These are phyloP conservation scores for Hyaloscypha finlandica DNA, from an alignment of 495 filamentous ascomycete species.

Conservation along the genomic window DNA sequence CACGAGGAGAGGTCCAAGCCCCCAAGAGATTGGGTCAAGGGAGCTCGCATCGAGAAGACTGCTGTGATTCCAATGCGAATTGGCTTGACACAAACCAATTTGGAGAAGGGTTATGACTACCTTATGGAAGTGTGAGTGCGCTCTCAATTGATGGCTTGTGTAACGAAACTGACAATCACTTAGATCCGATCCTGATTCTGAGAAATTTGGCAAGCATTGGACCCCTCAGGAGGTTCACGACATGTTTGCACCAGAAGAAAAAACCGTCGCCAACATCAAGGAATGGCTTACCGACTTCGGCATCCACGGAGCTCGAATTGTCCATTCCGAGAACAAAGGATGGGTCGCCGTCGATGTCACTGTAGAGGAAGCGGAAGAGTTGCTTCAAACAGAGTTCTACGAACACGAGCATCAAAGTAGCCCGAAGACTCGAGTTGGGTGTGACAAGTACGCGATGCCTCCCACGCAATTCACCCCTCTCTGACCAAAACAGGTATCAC, in stretches of 20 bases:
- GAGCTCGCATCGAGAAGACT: constrained; percentile 26
- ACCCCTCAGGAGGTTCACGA: constrained; percentile 14
- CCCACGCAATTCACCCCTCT: not conserved
- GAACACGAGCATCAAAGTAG: constrained; percentile 18
- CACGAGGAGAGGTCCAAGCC: constrained; percentile 41
- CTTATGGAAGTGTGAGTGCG: constrained; percentile 51
- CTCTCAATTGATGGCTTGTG: not conserved
- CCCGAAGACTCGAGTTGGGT: constrained; percentile 19
- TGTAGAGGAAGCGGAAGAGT: constrained; percentile 17
- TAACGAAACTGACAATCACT: not conserved
- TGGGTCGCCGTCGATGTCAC: constrained; percentile 22
- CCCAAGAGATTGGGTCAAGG: constrained; percentile 32
- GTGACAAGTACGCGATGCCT: constrained; percentile 17
- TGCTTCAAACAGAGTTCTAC: constrained; percentile 18
- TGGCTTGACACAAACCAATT: constrained; percentile 52
- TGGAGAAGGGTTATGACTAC: constrained; percentile 51
- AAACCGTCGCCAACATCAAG: constrained; percentile 15
- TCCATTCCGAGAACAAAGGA: constrained; percentile 12
- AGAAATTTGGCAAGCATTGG: constrained; percentile 25
- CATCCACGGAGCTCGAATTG: constrained; percentile 13
- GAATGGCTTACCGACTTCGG: constrained; percentile 19
- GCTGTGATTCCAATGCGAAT: constrained; percentile 51
- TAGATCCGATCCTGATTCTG: constrained; percentile 15
- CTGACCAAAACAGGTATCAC: constrained; percentile 10
- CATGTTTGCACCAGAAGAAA: constrained; percentile 18